Evolutionary conservation across 1,284 basidiomycete genomes (phyloP).

Genomic region (Singerocomus rubriflavus): DNA sequence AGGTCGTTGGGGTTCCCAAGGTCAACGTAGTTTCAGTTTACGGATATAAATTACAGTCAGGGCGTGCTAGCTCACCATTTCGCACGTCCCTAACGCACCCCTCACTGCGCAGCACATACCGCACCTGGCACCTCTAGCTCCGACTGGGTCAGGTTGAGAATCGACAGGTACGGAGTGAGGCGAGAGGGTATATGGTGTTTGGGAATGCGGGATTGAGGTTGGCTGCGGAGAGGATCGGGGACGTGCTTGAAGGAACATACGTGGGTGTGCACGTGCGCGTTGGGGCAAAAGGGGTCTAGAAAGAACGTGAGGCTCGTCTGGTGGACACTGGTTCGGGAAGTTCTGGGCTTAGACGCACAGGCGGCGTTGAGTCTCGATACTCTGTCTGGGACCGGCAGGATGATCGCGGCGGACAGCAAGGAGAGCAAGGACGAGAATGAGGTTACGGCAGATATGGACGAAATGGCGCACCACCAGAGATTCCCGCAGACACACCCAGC

Average conservation of each 20-base stretch:
- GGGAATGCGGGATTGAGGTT: conserved; percentile 44
- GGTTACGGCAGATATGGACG: conserved; percentile 5
- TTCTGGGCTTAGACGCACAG: conserved; percentile 39
- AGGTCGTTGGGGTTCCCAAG: too few relatives aligned
- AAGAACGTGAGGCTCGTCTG: conserved; percentile 48
- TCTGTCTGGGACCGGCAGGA: not conserved
- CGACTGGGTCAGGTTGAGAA: conserved; percentile 43
- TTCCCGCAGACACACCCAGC: conserved; percentile 19
- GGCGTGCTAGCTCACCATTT: too few relatives aligned
- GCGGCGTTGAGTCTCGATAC: conserved; percentile 37
- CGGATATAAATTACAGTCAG: too few relatives aligned
- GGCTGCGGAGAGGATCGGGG: conserved; percentile 41
- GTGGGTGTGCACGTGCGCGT: conserved; percentile 65
- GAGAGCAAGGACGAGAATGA: not conserved
- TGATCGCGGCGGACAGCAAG: not conserved
- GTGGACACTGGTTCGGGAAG: conserved; percentile 51
- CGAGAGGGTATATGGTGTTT: conserved; percentile 55
- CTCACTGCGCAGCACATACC: too few relatives aligned
- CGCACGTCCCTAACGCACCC: too few relatives aligned
- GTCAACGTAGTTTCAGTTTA: too few relatives aligned
- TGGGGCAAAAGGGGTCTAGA: conserved; percentile 43
- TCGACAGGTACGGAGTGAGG: conserved; percentile 38
- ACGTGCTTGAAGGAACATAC: conserved; percentile 49
- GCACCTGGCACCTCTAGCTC: too few relatives aligned
- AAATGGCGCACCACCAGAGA: conserved; percentile 16